Evolutionary conservation across 768 basidiomycete species (phyloP).

Genomic region (Naganishia randhawae): DNA sequence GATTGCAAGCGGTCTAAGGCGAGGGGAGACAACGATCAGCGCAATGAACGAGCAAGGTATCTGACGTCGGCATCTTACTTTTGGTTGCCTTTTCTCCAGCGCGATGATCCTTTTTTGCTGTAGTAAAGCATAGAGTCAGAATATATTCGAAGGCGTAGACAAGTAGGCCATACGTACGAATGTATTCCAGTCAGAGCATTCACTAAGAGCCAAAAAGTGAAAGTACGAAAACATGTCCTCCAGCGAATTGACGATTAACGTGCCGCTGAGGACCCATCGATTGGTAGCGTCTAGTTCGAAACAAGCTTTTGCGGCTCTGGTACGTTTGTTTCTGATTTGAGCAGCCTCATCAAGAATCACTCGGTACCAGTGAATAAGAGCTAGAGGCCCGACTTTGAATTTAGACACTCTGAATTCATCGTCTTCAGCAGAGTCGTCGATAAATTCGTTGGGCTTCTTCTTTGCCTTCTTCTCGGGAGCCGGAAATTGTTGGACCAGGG

Average conservation of each 20-base stretch:
- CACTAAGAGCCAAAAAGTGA: conserved; percentile 50
- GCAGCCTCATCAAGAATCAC: conserved; percentile 70
- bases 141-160: conserved; percentile 55
- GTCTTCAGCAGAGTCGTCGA: conserved; percentile 35
- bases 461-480: conserved; percentile 55
- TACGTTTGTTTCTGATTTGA: conserved; percentile 48
- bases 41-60: not conserved
- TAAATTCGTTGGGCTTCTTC: conserved; percentile 43
- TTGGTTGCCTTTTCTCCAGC: conserved; percentile 51
- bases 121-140: conserved; percentile 44
- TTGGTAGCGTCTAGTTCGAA: conserved; percentile 57
- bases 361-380: conserved; percentile 64
- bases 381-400: conserved; percentile 60
- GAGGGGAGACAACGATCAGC: not conserved
- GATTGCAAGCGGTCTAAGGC: conserved; percentile 54
- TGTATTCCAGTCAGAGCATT: conserved; percentile 60
- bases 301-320: conserved; percentile 60
- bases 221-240: conserved; percentile 57
- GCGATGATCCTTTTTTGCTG: conserved; percentile 47
- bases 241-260: conserved; percentile 64
- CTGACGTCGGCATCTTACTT: conserved; percentile 38
- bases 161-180: conserved; percentile 52
- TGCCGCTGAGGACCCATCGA: conserved; percentile 65
- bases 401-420: conserved; percentile 21
- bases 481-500: conserved; percentile 29